These are phyloP conservation scores for Cutaneotrichosporon mucoides DNA, from an alignment of 1,284 basidiomycete genomes.

Conservation along the genomic window DNA sequence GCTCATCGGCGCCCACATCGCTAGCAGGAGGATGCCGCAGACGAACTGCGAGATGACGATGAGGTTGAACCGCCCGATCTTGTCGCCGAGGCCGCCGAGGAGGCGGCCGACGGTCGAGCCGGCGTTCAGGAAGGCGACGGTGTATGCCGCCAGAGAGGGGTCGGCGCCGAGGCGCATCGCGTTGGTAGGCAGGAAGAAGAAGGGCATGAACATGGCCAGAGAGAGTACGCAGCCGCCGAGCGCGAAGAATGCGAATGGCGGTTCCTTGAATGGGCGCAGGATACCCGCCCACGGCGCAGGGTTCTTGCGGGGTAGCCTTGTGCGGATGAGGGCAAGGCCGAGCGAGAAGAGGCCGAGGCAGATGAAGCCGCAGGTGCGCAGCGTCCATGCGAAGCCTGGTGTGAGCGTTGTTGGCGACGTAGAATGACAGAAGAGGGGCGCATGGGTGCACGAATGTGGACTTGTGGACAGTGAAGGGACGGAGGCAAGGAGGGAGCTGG, in stretches of 20 bases:
- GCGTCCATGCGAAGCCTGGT: constrained; percentile 24
- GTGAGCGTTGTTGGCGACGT: not conserved
- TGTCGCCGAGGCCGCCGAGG: constrained; percentile 11
- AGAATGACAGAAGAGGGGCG: too few relatives aligned
- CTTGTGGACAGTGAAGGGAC: too few relatives aligned
- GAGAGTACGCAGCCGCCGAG: constrained; percentile 23
- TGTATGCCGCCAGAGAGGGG: constrained; percentile 27
- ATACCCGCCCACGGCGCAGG: constrained; percentile 19
- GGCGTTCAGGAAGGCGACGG: constrained; percentile 35
- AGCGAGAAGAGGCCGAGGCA: constrained; percentile 22
- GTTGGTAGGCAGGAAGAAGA: constrained; percentile 37
- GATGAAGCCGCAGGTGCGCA: constrained; percentile 31
- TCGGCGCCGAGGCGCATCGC: constrained; percentile 31
- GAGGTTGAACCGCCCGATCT: constrained; percentile 30
- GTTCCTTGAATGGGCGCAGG: constrained; percentile 25
- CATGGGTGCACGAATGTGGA: too few relatives aligned
- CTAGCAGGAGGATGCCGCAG: constrained; percentile 21
- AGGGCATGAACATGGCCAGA: constrained; percentile 35
- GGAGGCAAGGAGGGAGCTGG: too few relatives aligned
- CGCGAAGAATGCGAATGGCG: constrained; percentile 24
- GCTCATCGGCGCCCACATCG: constrained; percentile 25
- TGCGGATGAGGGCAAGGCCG: constrained; percentile 20
- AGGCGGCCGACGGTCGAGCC: constrained; percentile 29
- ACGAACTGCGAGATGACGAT: constrained; percentile 26
- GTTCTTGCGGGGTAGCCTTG: constrained; percentile 21